Base-by-base conservation (phyloP, 1,284 basidiomycete species). In the Malassezia sympodialis region DNA sequence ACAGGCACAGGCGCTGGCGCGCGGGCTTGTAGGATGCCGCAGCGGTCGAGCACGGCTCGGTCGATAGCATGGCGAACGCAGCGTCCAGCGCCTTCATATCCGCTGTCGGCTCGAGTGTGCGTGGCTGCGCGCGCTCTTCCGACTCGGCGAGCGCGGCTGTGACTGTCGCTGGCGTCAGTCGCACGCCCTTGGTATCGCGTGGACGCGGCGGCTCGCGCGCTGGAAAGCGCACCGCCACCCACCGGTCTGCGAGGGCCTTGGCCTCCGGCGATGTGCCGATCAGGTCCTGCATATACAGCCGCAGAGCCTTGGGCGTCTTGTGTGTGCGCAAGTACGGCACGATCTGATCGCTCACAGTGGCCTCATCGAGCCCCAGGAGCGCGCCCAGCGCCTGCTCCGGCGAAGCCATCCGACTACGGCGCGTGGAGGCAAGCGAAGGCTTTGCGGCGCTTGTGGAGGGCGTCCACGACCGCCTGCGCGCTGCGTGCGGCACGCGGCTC, bases 1-100 rank as follows among this genome's bases (percentile, higher is more conserved):
- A n/a, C n/a, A n/a, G n/a, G n/a, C 55, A 57, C 15, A 56, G 5
- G 14, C 49, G 39, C 23, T 31, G 34, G 3, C 15, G 26, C 24
- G 12, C 14, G 5, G 49, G 49, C 17, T 43, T 31, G 44, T 49
- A 31, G 6, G 30, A 24, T 1, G 27, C 28, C 1, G 53, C 48
- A 5, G 32, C 42, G 1, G 44, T 1, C 6, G 50, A 51, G 15
- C n/a, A 8, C 8, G 45, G 55, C 35, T 56, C 54, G 21, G 39
- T 37, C 8, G 49, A 42, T 7, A 57, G 41, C 45, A 52, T 48
- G 11, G 55, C 30, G 6, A 57, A 42, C 4, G 44, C 55, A 7
- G 27, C 27, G 19, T 57, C 55, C 14, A 57, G 23, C 1, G 28
- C 37, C 24, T 31, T 44, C 49, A 57, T 57, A 35, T 57, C 55